phyloP scores from a whole-genome alignment of 495 filamentous ascomycete species.

The Ascobolus immersus region DNA sequence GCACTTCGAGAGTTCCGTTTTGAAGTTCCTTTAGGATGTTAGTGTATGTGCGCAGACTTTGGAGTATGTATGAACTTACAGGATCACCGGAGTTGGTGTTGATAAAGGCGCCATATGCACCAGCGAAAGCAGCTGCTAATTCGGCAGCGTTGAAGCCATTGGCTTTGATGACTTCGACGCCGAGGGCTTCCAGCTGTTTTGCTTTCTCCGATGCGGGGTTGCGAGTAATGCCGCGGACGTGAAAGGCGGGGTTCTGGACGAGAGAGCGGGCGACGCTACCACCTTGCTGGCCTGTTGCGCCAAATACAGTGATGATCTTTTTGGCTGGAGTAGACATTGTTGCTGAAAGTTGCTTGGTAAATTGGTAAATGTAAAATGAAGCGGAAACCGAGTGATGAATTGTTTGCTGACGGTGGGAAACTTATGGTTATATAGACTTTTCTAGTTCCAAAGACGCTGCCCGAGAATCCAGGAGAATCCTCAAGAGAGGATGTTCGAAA shows the following conservation, averaged over 20 bases:
- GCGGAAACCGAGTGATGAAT: too few species aligned
- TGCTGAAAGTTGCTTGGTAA: too few species aligned
- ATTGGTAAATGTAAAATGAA: too few species aligned
- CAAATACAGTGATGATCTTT: conserved; percentile 1
- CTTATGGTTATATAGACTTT: too few species aligned
- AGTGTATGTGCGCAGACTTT: too few species aligned
- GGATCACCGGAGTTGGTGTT: not conserved
- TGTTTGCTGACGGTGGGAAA: too few species aligned
- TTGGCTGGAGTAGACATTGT: too few species aligned
- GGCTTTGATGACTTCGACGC: not conserved
- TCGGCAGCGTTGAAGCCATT: not conserved
- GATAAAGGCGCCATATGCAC: not conserved
- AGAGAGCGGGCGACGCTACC: conserved; percentile 32
- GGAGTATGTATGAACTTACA: too few species aligned
- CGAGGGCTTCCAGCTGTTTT: not conserved
- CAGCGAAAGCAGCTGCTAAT: not conserved
- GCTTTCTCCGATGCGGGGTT: not conserved
- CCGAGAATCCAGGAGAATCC: too few species aligned
- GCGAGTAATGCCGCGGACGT: not conserved
- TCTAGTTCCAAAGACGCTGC: too few species aligned
- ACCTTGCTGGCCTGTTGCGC: conserved; percentile 11
- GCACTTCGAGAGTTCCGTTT: not conserved
- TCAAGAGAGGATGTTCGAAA: too few species aligned
- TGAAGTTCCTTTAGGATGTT: too few species aligned
- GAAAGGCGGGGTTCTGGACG: conserved; percentile 9